These are phyloP conservation scores for Cucumis sativus DNA, from an alignment of 306 rosid species.

Conservation along the genomic window Cucumber_9930_V3 NC_026659.2:12592001-12592500, in stretches of 20 bases:
- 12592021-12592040: conserved; percentile 2
- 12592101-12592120: conserved; percentile 68
- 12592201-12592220: conserved; percentile 48
- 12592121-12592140: conserved; percentile 63
- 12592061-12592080: conserved; percentile 61
- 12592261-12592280: conserved; percentile 48
- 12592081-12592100: conserved; percentile 66
- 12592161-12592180: conserved; percentile 39
- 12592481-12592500: conserved; percentile 87
- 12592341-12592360: conserved; percentile 64
- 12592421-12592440: conserved; percentile 63
- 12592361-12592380: conserved; percentile 38
- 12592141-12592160: conserved; percentile 58
- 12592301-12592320: conserved; percentile 49
- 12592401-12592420: conserved; percentile 49
- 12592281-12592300: conserved; percentile 45
- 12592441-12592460: conserved; percentile 73
- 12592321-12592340: conserved; percentile 48
- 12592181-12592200: conserved; percentile 25
- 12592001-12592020: not conserved
- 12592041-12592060: conserved; percentile 47
- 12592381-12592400: conserved; percentile 62
- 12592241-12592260: conserved; percentile 49
- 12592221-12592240: conserved; percentile 59
- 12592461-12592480: conserved; percentile 85